Evolutionary conservation across 2,329 filamentous ascomycete species (phyloP), one percentile per base, ranked within the genome.

Genomic region (Didymella keratinophila): DNA sequence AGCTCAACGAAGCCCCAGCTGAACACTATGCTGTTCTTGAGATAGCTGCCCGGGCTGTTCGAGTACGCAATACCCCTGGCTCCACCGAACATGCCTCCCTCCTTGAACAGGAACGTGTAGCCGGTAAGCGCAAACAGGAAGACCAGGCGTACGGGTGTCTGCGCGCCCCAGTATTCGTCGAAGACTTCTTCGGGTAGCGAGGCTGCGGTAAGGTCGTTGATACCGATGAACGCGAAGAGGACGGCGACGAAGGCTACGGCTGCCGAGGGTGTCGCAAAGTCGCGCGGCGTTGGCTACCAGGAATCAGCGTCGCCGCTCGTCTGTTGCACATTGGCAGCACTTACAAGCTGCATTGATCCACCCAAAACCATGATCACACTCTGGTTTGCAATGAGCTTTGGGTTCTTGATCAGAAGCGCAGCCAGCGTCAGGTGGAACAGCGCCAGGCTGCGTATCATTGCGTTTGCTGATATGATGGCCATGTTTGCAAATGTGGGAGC

Each of bases 11-110:
- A 95, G 9, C 87, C 87, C 78, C 92, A 95, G 0, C 90, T 88
- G 73, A 97, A 96, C 39, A 96, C 86, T 39, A 96, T 81, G 49
- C 92, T 86, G 74, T 96, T 96, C 80, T 93, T 92, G 68, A 97
- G 77, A 23, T 86, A 84, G 62, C 93, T 89, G 48, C 73, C 83
- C 70, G 62, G 69, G 52, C 60, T 73, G 52, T 46, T 62, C 60
- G 61, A 72, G 51, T 69, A 73, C 9, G 66, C 61, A 4, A 53
- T 45, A 2, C 69, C 65, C 37, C 61, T 68, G 16, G 73, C 67
- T 12, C 56, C 56, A 37, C 74, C 78, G 42, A 78, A 76, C 52
- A 79, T 68, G 78, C 87, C 78, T 30, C 66, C 83, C 77, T 84
- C 71, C 70, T 80, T 81, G 78, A 87, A 87, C 56, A 86, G 70